These are phyloP conservation scores for Dentipellis fragilis DNA, from an alignment of 768 basidiomycete species.

Conservation along the genomic window DNA sequence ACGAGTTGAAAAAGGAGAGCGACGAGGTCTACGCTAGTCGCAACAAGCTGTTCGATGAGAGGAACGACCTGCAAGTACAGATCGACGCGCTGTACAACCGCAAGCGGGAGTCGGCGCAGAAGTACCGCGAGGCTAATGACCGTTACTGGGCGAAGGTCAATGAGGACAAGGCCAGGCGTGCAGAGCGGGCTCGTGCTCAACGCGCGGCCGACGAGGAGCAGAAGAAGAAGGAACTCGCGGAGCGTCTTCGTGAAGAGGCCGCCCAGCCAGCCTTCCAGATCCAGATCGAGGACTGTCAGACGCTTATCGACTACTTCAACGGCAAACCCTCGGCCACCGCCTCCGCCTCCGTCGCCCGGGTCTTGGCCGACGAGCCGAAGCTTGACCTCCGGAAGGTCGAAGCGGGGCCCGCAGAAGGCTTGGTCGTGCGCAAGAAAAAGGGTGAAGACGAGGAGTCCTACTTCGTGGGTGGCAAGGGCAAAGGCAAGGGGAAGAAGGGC, in stretches of 20 bases:
- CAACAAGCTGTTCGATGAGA: slow-evolving; percentile 78
- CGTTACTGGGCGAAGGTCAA: slow-evolving; percentile 74
- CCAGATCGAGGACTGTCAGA: slow-evolving; percentile 95
- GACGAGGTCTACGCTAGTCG: slow-evolving; percentile 79
- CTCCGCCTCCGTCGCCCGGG: slow-evolving; percentile 31
- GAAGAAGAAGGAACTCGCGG: slow-evolving; percentile 71
- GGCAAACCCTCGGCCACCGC: slow-evolving; percentile 46
- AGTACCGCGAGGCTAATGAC: slow-evolving; percentile 78
- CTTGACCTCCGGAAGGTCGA: slow-evolving; percentile 84
- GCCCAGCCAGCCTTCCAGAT: slow-evolving; percentile 80
- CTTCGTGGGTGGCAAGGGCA: slow-evolving; percentile 57
- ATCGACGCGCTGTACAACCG: slow-evolving; percentile 61
- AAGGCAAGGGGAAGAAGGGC: slow-evolving; percentile 57
- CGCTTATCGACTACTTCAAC: slow-evolving; percentile 76
- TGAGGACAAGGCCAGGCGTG: slow-evolving; percentile 80
- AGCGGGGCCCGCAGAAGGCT: slow-evolving; percentile 44
- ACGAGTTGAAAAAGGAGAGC: slow-evolving; percentile 74
- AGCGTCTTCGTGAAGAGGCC: slow-evolving; percentile 85
- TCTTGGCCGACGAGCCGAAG: slow-evolving; percentile 58
- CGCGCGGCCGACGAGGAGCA: slow-evolving; percentile 67
- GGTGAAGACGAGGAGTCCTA: slow-evolving; percentile 75
- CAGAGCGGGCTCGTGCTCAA: slow-evolving; percentile 66
- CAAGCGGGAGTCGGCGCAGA: slow-evolving; percentile 65
- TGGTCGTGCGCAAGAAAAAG: slow-evolving; percentile 86
- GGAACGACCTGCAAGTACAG: slow-evolving; percentile 60